Base-by-base conservation (phyloP, 139 green algal species). In the Chlorella sp. region DNA sequence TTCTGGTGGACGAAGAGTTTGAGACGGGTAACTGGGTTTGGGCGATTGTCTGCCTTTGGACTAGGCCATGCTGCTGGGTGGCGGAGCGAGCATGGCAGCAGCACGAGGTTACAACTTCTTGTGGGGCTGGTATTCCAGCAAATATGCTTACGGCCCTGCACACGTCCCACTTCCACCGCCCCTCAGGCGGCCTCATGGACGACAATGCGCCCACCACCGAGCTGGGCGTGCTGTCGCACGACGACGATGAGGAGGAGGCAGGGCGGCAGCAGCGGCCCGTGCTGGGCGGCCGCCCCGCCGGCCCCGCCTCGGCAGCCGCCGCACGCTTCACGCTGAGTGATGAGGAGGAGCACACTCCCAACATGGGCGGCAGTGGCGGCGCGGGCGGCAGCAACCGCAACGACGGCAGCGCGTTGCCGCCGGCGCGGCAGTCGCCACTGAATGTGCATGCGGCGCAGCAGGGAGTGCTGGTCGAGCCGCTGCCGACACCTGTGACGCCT, bases 1-100 rank as follows among this genome's bases (percentile, higher is more conserved):
- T 93, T 43, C 58, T 93, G 43, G 40, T 93, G 62, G 86, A 87
- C 28, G 89, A 93, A 34, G 82, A 46, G 28, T 13, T 26, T 17
- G 77, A 74, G 41, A 73, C 60, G n/a, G 77, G 77, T 74, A n/a
- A n/a, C n/a, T n/a, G 77, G 30, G 40, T 0, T 0, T 20, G 70
- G 2, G 70, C 20, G 24, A 6, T 40, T 16, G 41, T 13, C 11
- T 32, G 26, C 64, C 30, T 13, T 40, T 40, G 28, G 32, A 22
- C 5, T 38, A 19, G 54, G 16, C 54, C 54, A 62, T 19, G 30
- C 32, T 41, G 9, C 24, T 41, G 64, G 64, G 64, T 13, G 30
- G 64, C 3, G 64, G 64, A 22, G 64, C 28, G 28, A 41, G 30
- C 32, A 3, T 72, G 32, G 64, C 64, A 41, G 32, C 30, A 40